phyloP scores from a whole-genome alignment of 2,329 filamentous ascomycete species.

The Shiraia bambusicola region DNA sequence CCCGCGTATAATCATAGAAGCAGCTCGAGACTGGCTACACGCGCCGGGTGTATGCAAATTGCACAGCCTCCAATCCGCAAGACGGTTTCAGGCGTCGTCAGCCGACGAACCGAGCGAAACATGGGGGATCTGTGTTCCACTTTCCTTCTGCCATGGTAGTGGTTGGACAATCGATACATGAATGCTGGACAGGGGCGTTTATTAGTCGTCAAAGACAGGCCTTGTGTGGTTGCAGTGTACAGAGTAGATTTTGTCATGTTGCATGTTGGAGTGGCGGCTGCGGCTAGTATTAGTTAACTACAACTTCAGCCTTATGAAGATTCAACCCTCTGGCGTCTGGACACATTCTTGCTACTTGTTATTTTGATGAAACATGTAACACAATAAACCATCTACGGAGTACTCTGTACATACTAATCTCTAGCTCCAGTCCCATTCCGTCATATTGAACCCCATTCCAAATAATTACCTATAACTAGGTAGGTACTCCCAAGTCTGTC shows the following conservation, averaged over 20 bases:
- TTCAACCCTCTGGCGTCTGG: slow-evolving; percentile 1
- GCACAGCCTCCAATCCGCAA: slow-evolving; percentile 23
- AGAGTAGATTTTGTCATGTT: slow-evolving; percentile 10
- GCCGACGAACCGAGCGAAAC: slow-evolving; percentile 32
- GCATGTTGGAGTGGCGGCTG: slow-evolving; percentile 19
- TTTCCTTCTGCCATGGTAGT: slow-evolving; percentile 1
- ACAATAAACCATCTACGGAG: too few relatives aligned
- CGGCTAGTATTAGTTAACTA: too few relatives aligned
- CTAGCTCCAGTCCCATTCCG: not conserved
- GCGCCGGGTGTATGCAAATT: not conserved
- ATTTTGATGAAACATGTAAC: too few relatives aligned
- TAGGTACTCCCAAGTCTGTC: too few relatives aligned
- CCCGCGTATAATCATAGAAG: slow-evolving; percentile 15
- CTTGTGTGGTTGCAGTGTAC: slow-evolving; percentile 1
- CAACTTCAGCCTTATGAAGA: slow-evolving; percentile 12
- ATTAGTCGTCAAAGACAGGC: not conserved
- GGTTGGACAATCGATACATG: slow-evolving; percentile 2
- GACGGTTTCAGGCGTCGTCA: slow-evolving; percentile 42
- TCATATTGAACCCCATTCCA: not conserved
- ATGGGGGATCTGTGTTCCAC: slow-evolving; percentile 7
- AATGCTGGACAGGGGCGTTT: slow-evolving; percentile 1
- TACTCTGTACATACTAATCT: not conserved
- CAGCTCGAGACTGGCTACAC: slow-evolving; percentile 9
- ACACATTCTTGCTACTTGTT: not conserved
- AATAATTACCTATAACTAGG: too few relatives aligned